Conservation (phyloP, 306 rosid genomes). For the Parietaria judaica region DNA sequence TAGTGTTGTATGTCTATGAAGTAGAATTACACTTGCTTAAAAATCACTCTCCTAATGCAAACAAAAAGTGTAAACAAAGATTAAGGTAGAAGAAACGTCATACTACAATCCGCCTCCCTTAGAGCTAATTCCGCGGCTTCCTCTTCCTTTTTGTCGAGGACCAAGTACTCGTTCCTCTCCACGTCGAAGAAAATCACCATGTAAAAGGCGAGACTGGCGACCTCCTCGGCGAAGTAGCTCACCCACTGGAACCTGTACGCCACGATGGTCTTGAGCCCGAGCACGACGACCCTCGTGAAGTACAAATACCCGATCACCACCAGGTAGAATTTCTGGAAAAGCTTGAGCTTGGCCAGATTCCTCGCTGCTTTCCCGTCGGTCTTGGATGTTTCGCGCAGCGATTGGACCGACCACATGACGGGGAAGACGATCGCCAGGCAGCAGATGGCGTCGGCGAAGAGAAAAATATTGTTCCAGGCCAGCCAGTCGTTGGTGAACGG, state of each 20-base stretch:
- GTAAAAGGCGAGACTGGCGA: slow-evolving; percentile 64
- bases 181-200: slow-evolving; percentile 82
- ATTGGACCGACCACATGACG: slow-evolving; percentile 84
- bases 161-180: slow-evolving; percentile 76
- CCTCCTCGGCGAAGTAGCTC: slow-evolving; percentile 84
- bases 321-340: slow-evolving; percentile 78
- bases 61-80: neutral
- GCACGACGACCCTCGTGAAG: slow-evolving; percentile 72
- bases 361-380: slow-evolving; percentile 87
- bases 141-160: slow-evolving; percentile 84
- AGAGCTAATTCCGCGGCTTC: slow-evolving; percentile 87
- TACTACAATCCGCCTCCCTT: slow-evolving; percentile 44
- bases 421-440: slow-evolving; percentile 92
- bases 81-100: slow-evolving; percentile 19
- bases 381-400: slow-evolving; percentile 75
- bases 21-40: slow-evolving; percentile 21
- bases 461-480: slow-evolving; percentile 85
- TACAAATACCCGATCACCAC: slow-evolving; percentile 86
- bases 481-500: slow-evolving; percentile 92
- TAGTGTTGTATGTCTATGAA: slow-evolving; percentile 22
- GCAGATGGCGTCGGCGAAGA: slow-evolving; percentile 79
- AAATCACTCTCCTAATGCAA: slow-evolving; percentile 23
- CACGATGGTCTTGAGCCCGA: slow-evolving; percentile 77
- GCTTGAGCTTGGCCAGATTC: slow-evolving; percentile 73
- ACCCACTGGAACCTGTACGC: slow-evolving; percentile 94